These are phyloP conservation scores for Mycogone perniciosa DNA, from an alignment of 2,329 filamentous ascomycete species.

Conservation along the genomic window DNA sequence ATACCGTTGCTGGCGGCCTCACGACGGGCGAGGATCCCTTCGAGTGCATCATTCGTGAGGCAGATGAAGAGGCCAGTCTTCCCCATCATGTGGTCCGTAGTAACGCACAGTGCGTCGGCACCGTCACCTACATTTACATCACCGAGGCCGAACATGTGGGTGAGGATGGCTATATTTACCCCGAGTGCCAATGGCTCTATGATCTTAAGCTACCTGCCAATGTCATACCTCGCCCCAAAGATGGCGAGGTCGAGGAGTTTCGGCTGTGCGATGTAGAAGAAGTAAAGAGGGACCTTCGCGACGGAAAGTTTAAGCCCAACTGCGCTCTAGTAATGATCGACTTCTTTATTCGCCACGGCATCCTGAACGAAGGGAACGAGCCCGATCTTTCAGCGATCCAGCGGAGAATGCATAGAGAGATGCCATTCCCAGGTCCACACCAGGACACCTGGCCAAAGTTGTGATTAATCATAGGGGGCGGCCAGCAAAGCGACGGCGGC, in stretches of 20 bases:
- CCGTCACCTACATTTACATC: slow-evolving; percentile 79
- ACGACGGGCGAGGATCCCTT: slow-evolving; percentile 73
- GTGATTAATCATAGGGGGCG: neutral
- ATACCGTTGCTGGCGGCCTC: slow-evolving; percentile 78
- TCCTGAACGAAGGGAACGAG: slow-evolving; percentile 75
- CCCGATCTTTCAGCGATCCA: slow-evolving; percentile 70
- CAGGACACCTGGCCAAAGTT: slow-evolving; percentile 28
- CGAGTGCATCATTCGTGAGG: slow-evolving; percentile 78
- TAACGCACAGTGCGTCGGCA: slow-evolving; percentile 54
- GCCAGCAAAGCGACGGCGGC: neutral
- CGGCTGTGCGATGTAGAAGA: slow-evolving; percentile 71
- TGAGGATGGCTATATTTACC: slow-evolving; percentile 76
- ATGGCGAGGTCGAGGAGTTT: slow-evolving; percentile 86
- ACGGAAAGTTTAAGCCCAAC: slow-evolving; percentile 86
- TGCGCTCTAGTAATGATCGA: slow-evolving; percentile 79
- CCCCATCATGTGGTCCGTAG: slow-evolving; percentile 61
- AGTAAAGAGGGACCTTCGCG: slow-evolving; percentile 60
- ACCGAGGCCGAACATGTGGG: slow-evolving; percentile 70
- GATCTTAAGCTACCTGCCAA: slow-evolving; percentile 70
- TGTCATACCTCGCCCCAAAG: slow-evolving; percentile 67
- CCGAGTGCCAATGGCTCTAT: slow-evolving; percentile 87
- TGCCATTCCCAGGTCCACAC: slow-evolving; percentile 73
- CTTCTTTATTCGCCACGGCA: slow-evolving; percentile 81
- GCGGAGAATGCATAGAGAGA: slow-evolving; percentile 64
- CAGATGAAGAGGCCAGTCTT: slow-evolving; percentile 81